Percentiles rank a stretch among this genome's conserved stretches.
Conservation (phyloP, 768 basidiomycete genomes). For the Agrocybe chaxingu region DNA sequence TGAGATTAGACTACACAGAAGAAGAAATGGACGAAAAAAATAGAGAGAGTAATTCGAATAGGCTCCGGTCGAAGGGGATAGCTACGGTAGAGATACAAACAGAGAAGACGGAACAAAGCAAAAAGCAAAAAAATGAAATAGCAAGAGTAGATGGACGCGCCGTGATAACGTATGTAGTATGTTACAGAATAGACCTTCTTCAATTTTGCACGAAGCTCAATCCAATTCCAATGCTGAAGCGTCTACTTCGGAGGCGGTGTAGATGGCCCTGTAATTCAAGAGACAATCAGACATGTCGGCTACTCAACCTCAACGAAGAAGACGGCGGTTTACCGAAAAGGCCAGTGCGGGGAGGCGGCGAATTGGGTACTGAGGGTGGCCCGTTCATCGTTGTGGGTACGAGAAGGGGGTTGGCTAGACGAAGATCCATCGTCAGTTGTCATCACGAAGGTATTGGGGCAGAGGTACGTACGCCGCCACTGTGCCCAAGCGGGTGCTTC, state of each 20-base stretch:
- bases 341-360: conserved; percentile 54
- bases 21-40: too few relatives aligned
- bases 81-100: too few relatives aligned
- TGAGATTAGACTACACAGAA: too few relatives aligned
- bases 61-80: too few relatives aligned
- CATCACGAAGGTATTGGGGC: neutral
- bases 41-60: too few relatives aligned
- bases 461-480: conserved; percentile 65
- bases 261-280: conserved; percentile 21
- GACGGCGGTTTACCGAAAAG: conserved; percentile 54
- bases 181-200: conserved; percentile 5
- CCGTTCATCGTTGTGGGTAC: conserved; percentile 43
- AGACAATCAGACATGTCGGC: neutral
- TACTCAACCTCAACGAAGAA: neutral
- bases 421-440: neutral
- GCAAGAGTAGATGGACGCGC: conserved; percentile 5
- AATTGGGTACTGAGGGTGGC: conserved; percentile 34
- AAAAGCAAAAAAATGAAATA: neutral
- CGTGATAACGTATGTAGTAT: conserved; percentile 1
- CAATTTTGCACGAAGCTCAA: conserved; percentile 3
- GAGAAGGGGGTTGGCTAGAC: conserved; percentile 61
- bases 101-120: conserved; percentile 1
- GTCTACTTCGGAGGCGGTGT: conserved; percentile 29
- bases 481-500: conserved; percentile 79
- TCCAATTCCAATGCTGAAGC: neutral